Evolutionary conservation across 768 basidiomycete genomes (phyloP).

Genomic region (Glaciozyma martinii): DNA sequence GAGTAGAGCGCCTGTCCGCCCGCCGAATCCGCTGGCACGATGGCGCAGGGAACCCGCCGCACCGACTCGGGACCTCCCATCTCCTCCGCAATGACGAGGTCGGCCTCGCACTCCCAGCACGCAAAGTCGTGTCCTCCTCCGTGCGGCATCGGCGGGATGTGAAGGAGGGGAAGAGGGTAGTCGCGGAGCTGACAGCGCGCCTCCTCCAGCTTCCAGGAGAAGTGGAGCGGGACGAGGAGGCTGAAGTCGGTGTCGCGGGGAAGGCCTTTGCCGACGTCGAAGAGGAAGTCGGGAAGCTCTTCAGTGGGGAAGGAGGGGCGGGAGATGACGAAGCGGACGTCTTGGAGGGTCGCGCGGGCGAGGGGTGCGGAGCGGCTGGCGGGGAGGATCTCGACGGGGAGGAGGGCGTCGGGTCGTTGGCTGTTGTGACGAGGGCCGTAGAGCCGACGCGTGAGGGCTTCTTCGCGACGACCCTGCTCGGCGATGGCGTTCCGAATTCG

Average conservation of each 20-base stretch:
- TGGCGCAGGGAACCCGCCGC: constrained; percentile 49
- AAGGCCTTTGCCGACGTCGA: constrained; percentile 58
- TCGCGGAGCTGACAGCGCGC: constrained; percentile 63
- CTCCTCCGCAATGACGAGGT: constrained; percentile 81
- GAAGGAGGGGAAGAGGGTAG: constrained; percentile 77
- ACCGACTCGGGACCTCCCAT: constrained; percentile 46
- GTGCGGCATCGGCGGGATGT: constrained; percentile 48
- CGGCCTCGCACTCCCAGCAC: constrained; percentile 59
- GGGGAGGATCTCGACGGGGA: constrained; percentile 42
- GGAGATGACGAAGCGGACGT: constrained; percentile 52
- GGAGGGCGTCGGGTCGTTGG: constrained; percentile 20
- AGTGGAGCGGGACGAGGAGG: constrained; percentile 70
- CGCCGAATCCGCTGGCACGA: constrained; percentile 54
- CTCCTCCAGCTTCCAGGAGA: constrained; percentile 59
- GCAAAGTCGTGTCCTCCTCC: constrained; percentile 39
- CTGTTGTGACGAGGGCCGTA: constrained; percentile 26
- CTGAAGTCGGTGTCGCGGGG: constrained; percentile 64
- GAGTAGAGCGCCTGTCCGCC: constrained; percentile 47
- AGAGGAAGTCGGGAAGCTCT: constrained; percentile 55
- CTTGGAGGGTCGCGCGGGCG: constrained; percentile 55
- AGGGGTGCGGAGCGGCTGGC: constrained; percentile 52
- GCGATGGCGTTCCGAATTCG: constrained; percentile 47
- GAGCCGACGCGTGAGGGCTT: constrained; percentile 48
- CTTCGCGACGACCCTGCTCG: constrained; percentile 48
- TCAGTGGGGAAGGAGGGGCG: constrained; percentile 52